Evolutionary conservation across 2,329 filamentous ascomycete genomes (phyloP).

Genomic region (Leptographium galeiforme): DNA sequence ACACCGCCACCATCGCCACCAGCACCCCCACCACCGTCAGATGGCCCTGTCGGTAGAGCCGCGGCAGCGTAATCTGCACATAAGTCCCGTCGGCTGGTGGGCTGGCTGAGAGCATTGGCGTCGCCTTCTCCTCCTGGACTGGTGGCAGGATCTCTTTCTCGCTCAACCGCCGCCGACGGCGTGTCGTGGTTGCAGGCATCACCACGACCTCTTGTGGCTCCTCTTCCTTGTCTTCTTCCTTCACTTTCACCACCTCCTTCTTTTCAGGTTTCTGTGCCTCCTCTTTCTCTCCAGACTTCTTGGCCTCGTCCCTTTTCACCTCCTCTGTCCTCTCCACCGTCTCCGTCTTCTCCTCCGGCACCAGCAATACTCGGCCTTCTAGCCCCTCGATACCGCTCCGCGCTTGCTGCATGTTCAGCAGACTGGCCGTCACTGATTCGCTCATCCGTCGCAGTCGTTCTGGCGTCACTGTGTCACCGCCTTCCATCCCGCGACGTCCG

Average conservation of each 20-base stretch:
- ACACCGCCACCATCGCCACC: constrained; percentile 30
- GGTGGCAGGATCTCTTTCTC: neutral
- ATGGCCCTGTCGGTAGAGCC: constrained; percentile 31
- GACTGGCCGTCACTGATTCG: constrained; percentile 35
- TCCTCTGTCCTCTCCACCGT: constrained; percentile 12
- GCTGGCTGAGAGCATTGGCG: no score
- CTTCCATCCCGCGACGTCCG: constrained; percentile 16
- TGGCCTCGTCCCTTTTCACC: no score
- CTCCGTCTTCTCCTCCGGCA: constrained; percentile 14
- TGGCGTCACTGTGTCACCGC: neutral
- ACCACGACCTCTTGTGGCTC: no score
- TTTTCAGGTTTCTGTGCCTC: constrained; percentile 2
- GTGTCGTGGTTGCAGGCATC: neutral
- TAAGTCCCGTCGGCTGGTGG: constrained; percentile 13
- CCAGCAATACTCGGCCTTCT: constrained; percentile 34
- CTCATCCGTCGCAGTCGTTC: constrained; percentile 27
- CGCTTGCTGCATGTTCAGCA: constrained; percentile 38
- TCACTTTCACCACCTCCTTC: neutral
- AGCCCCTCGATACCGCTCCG: constrained; percentile 46
- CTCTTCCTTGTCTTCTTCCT: neutral
- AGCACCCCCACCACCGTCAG: constrained; percentile 35
- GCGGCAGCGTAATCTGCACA: constrained; percentile 30
- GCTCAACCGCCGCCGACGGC: neutral
- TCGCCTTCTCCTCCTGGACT: neutral
- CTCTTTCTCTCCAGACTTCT: no score